Conservation (phyloP, 495 filamentous ascomycete species). For the Trypethelium eluteriae region DNA sequence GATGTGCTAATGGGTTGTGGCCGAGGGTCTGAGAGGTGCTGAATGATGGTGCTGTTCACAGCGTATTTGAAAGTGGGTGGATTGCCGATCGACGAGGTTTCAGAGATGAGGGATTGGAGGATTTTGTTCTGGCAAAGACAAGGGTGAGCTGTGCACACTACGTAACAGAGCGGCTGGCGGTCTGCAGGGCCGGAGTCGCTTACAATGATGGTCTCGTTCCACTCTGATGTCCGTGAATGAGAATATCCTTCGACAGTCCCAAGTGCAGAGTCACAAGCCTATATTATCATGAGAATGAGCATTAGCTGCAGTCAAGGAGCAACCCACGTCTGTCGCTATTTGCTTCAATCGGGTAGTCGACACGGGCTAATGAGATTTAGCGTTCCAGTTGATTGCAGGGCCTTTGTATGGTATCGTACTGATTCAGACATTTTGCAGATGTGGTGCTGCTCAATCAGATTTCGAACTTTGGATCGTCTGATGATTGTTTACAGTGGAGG, state of each 20-base stretch:
- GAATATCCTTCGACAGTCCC: conserved; percentile 66
- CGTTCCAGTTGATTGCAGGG: not conserved
- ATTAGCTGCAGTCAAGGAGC: conserved; percentile 18
- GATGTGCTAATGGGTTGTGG: conserved; percentile 22
- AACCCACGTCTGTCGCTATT: conserved; percentile 71
- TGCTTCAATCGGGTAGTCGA: conserved; percentile 67
- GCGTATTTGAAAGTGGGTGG: conserved; percentile 70
- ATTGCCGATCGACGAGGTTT: conserved; percentile 49
- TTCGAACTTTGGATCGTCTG: not conserved
- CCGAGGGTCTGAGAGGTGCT: conserved; percentile 55
- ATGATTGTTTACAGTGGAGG: conserved; percentile 1
- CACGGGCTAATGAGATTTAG: conserved; percentile 52
- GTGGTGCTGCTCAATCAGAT: not conserved
- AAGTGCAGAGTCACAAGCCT: conserved; percentile 81
- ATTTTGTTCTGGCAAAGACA: conserved; percentile 58
- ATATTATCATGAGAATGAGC: conserved; percentile 10
- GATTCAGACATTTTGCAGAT: not conserved
- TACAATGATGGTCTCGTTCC: conserved; percentile 93
- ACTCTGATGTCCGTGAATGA: conserved; percentile 66
- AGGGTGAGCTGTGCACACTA: no score
- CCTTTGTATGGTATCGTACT: not conserved
- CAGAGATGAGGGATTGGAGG: conserved; percentile 76
- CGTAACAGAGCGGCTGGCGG: not conserved
- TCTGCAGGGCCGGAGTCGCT: conserved; percentile 29
- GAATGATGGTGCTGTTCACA: conserved; percentile 96